phyloP scores from a whole-genome alignment of 495 filamentous ascomycete genomes.

The Articulospora tetracladia region DNA sequence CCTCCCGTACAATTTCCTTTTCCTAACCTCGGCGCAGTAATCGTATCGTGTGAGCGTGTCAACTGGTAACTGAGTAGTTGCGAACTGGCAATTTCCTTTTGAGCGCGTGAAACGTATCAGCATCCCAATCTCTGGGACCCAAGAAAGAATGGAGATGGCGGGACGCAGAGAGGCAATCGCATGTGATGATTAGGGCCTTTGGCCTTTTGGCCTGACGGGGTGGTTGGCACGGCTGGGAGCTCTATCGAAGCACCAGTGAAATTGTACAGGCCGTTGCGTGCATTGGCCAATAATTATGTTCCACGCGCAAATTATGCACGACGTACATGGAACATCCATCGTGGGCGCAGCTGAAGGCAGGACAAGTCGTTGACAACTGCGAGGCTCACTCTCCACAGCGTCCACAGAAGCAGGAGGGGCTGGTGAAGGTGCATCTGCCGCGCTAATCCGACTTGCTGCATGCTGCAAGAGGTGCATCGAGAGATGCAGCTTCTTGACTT shows the following conservation, averaged over 20 bases:
- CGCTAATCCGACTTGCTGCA: background rate
- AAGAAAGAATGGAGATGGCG: background rate
- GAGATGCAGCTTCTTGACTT: background rate
- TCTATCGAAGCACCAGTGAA: background rate
- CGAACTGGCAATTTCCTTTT: background rate
- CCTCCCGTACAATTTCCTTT: background rate
- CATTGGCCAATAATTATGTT: background rate
- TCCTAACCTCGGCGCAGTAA: background rate
- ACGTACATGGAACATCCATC: background rate
- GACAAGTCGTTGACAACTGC: background rate
- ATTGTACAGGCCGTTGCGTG: background rate
- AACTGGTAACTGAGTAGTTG: background rate
- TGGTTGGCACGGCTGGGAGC: background rate
- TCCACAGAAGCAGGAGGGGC: too few relatives aligned
- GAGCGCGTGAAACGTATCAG: background rate
- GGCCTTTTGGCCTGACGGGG: background rate
- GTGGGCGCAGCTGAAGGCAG: background rate
- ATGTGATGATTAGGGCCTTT: background rate
- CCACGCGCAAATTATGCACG: background rate
- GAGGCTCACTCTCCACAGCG: background rate
- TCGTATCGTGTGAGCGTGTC: background rate
- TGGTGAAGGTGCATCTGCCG: background rate
- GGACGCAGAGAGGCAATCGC: background rate
- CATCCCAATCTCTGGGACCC: too few relatives aligned
- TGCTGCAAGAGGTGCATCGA: background rate